phyloP scores from a whole-genome alignment of 2,329 filamentous ascomycete species.

The Bertia moriformis region DNA sequence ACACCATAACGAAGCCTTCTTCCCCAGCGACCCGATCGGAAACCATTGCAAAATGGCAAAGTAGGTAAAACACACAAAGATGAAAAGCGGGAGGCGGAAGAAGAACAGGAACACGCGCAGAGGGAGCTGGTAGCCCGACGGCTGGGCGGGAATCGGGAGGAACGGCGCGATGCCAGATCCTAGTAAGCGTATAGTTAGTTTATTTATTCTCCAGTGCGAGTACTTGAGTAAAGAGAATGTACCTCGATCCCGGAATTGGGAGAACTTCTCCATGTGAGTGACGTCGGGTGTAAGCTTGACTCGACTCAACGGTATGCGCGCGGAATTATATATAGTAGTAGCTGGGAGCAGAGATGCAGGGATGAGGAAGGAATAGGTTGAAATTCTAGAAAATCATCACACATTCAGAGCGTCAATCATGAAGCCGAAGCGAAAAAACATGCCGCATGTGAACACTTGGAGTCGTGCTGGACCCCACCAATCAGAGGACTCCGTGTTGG shows the following conservation, averaged over 20 bases:
- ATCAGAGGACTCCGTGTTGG: no score
- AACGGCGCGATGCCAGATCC: conserved; percentile 55
- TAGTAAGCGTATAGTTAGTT: conserved; percentile 13
- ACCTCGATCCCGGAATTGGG: conserved; percentile 54
- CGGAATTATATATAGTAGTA: no score
- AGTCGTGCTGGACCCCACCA: no score
- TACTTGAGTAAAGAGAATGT: conserved; percentile 5
- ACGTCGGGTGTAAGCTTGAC: no score
- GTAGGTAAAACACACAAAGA: conserved; percentile 33
- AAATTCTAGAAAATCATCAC: no score
- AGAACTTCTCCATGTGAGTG: conserved; percentile 63
- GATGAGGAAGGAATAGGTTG: no score
- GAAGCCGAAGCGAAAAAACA: no score
- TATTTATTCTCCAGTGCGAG: conserved; percentile 2
- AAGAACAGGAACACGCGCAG: conserved; percentile 41
- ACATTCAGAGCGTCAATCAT: no score
- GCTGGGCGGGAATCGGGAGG: conserved; percentile 38
- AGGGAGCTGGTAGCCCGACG: conserved; percentile 32
- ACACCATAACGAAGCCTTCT: conserved; percentile 45
- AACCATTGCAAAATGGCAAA: conserved; percentile 46
- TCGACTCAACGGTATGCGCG: no score
- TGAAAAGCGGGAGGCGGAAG: conserved; percentile 37
- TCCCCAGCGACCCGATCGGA: conserved; percentile 38
- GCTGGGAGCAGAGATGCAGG: no score
- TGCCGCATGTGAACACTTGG: no score